Conservation (phyloP, 805 yeast genomes). For the Candida sanyiensis region DNA sequence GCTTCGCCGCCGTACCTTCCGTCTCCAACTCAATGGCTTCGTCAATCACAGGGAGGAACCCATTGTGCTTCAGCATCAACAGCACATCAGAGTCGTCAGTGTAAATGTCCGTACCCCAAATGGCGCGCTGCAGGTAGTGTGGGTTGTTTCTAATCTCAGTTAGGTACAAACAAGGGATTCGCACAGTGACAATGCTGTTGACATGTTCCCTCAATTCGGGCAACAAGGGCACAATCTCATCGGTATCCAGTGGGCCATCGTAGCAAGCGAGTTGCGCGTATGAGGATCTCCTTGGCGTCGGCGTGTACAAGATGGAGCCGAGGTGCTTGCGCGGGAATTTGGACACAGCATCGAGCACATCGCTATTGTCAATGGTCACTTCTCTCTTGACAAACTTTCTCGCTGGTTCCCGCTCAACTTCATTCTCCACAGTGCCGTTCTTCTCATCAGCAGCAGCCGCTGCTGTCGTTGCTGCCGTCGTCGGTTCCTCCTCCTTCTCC, state of each 20-base stretch:
- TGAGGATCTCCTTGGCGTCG: constrained; percentile 45
- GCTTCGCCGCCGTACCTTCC: constrained; percentile 16
- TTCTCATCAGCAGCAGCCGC: too few relatives aligned
- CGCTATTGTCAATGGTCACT: constrained; percentile 32
- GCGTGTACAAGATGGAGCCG: constrained; percentile 54
- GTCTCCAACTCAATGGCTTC: constrained; percentile 18
- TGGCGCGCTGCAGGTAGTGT: constrained; percentile 27
- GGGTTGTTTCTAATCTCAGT: constrained; percentile 22
- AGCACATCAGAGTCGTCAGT: constrained; percentile 91
- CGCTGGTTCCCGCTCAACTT: too few relatives aligned
- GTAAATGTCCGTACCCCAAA: constrained; percentile 93
- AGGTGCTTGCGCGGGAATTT: constrained; percentile 41
- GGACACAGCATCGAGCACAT: constrained; percentile 35
- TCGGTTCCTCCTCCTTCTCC: neutral
- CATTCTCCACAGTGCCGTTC: too few relatives aligned
- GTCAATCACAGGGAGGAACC: constrained; percentile 43
- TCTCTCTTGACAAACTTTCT: constrained; percentile 20
- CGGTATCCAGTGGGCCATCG: constrained; percentile 1
- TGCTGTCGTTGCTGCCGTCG: too few relatives aligned
- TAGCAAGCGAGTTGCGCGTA: constrained; percentile 18
- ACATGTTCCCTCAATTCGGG: constrained; percentile 35
- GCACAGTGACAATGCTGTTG: constrained; percentile 32
- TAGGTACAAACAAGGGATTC: constrained; percentile 25
- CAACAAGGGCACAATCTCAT: constrained; percentile 22
- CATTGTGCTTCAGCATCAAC: constrained; percentile 68